Base-by-base conservation (phyloP, 495 filamentous ascomycete genomes). In the Penicillium waksmanii region DNA sequence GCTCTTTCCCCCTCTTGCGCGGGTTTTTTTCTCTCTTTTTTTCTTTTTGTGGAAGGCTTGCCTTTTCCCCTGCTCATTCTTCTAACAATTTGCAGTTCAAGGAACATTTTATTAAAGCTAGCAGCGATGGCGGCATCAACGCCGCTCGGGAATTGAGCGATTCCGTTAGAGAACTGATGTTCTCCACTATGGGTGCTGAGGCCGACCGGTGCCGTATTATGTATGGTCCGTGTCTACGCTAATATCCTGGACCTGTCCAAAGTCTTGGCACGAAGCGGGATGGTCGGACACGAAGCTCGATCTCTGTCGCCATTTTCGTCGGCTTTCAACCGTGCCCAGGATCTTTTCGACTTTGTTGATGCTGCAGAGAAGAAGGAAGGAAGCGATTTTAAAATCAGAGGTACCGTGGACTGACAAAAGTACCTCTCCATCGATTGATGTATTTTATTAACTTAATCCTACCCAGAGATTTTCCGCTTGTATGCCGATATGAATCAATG, bases 401-500 rank as follows among this genome's bases (percentile, higher is more conserved):
- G 78, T 85, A 64, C 57, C 59, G 2, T 60, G 57, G 36, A 36
- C 35, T 7, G 23, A 18, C 36, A n/a, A 2, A 21, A 8, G 1
- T 46, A 19, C 25, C 17, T n/a, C 4, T 33, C 12, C 34, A 12
- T 35, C n/a, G n/a, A 6, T 31, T 17, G 13, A 6, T 19, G 33
- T 2, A 44, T 53, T 53, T 56, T 56, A 7, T 13, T 21, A 61
- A 5, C 62, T 56, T 8, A 15, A 25, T 25, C 5, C 23, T 4
- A 33, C 55, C 5, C 54, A 85, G 85, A 81, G 68, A 76, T 82
- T 57, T 80, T 89, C 51, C 78, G 80, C 2, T 63, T 87, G 5
- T 87, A 84, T 63, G 79, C 73, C 6, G 77, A 86, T 25, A 84
- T 85, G 54, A 73, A 79, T 47, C 83, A 88, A 62, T 90, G 87